A percentile compares a stretch with the other conserved stretches of the same genome.
These are phyloP conservation scores for Cerioporus squamosus DNA, from an alignment of 1,284 basidiomycete genomes.

Conservation along the genomic window DNA sequence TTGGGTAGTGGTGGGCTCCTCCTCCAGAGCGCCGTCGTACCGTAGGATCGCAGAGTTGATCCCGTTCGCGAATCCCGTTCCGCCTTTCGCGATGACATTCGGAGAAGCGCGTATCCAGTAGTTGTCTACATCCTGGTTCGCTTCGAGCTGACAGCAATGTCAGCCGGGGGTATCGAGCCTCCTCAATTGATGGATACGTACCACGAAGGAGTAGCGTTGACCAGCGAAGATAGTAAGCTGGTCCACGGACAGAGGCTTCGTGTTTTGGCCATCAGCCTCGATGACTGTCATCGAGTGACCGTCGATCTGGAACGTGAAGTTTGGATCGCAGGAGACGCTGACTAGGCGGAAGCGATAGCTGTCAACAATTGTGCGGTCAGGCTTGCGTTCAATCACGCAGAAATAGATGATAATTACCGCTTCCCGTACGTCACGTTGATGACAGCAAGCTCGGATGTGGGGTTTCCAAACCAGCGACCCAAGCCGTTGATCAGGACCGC, in stretches of 20 bases:
- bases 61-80: conserved; percentile 38
- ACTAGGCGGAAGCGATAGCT: conserved; percentile 49
- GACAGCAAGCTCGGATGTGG: conserved; percentile 35
- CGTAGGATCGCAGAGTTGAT: conserved; percentile 46
- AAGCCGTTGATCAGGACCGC: conserved; percentile 57
- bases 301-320: conserved; percentile 45
- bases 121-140: conserved; percentile 40
- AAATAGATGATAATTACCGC: conserved; percentile 30
- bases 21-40: conserved; percentile 44
- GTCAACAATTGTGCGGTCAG: not conserved
- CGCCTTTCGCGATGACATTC: conserved; percentile 26
- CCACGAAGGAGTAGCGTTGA: conserved; percentile 40
- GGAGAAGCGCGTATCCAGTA: conserved; percentile 51
- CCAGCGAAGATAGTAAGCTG: conserved; percentile 43
- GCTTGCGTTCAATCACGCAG: too few species aligned
- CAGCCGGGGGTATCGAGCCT: not conserved
- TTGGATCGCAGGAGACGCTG: conserved; percentile 46
- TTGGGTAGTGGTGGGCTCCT: conserved; percentile 45
- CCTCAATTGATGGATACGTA: conserved; percentile 12
- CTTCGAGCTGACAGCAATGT: conserved; percentile 27
- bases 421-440: conserved; percentile 38
- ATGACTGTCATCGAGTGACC: conserved; percentile 53
- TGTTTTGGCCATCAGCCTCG: conserved; percentile 53
- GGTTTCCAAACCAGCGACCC: conserved; percentile 37
- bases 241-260: conserved; percentile 44